phyloP scores from a whole-genome alignment of 257 asterid species.

The Thymus quinquecostatus region DNA sequence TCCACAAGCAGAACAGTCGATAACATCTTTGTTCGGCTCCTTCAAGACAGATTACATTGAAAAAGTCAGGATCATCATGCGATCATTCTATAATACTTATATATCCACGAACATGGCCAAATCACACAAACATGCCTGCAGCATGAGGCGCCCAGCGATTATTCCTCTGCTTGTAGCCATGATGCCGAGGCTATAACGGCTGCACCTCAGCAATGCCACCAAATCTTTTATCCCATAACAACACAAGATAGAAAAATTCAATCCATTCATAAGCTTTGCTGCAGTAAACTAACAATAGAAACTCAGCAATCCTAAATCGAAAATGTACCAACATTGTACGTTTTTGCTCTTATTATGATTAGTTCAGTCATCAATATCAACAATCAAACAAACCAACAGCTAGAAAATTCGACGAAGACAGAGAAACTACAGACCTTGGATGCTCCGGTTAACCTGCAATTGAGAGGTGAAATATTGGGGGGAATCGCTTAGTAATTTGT shows the following conservation, averaged over 20 bases:
- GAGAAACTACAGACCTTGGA: conserved; percentile 60
- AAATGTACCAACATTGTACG: neutral
- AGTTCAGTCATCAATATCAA: neutral
- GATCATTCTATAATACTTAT: neutral
- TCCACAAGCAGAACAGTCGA: conserved; percentile 85
- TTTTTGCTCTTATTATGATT: neutral
- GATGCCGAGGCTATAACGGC: conserved; percentile 87
- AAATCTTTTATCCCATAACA: conserved; percentile 52
- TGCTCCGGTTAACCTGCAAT: conserved; percentile 73
- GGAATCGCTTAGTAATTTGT: conserved; percentile 79
- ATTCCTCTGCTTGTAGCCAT: conserved; percentile 94
- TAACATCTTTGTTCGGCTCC: conserved; percentile 75
- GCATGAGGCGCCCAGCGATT: conserved; percentile 80
- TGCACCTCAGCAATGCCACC: conserved; percentile 87
- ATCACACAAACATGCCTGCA: conserved; percentile 57
- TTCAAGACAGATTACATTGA: conserved; percentile 27
- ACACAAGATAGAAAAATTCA: neutral
- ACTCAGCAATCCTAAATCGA: neutral
- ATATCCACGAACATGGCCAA: neutral
- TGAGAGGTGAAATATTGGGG: conserved; percentile 79
- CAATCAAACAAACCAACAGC: neutral
- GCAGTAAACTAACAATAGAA: neutral
- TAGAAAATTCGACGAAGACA: neutral
- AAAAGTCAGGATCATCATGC: neutral
- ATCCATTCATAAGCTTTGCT: conserved; percentile 6